Conservation (phyloP, 257 asterid species). For the Coffea eugenioides region DNA sequence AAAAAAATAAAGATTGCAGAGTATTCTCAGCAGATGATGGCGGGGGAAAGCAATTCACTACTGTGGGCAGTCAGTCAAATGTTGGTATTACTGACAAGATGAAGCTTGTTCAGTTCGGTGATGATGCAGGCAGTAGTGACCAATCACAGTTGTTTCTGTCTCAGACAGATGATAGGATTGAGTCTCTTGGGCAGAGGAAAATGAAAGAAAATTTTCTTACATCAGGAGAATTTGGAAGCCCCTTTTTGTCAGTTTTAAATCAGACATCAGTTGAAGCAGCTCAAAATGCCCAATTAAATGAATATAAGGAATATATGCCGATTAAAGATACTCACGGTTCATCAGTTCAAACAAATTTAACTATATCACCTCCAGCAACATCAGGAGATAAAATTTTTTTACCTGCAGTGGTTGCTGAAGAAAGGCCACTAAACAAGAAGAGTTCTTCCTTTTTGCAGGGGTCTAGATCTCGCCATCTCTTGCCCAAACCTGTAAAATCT, state of each 20-base stretch:
- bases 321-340: slow-evolving; percentile 34
- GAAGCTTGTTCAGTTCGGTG: slow-evolving; percentile 37
- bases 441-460: slow-evolving; percentile 57
- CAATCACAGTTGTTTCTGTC: slow-evolving; percentile 30
- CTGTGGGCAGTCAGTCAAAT: slow-evolving; percentile 24
- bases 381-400: slow-evolving; percentile 40
- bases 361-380: slow-evolving; percentile 61
- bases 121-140: slow-evolving; percentile 33
- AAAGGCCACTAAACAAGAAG: slow-evolving; percentile 42
- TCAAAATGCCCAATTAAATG: slow-evolving; percentile 29
- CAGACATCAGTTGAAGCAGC: slow-evolving; percentile 39
- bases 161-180: slow-evolving; percentile 30
- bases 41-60: slow-evolving; percentile 23
- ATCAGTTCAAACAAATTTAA: slow-evolving; percentile 65
- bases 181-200: slow-evolving; percentile 37
- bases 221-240: slow-evolving; percentile 42
- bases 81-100: slow-evolving; percentile 32
- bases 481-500: slow-evolving; percentile 67
- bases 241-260: slow-evolving; percentile 33
- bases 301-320: slow-evolving; percentile 33
- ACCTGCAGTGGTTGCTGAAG: slow-evolving; percentile 41
- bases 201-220: slow-evolving; percentile 26
- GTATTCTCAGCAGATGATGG: slow-evolving; percentile 35
- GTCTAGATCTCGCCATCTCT: slow-evolving; percentile 57
- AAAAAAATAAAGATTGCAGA: slow-evolving; percentile 39